A percentile compares a stretch with the other conserved stretches of the same genome.
These are phyloP conservation scores for Aureobasidium sp. DNA, from an alignment of 2,329 filamentous ascomycete genomes.

Conservation along the genomic window DNA sequence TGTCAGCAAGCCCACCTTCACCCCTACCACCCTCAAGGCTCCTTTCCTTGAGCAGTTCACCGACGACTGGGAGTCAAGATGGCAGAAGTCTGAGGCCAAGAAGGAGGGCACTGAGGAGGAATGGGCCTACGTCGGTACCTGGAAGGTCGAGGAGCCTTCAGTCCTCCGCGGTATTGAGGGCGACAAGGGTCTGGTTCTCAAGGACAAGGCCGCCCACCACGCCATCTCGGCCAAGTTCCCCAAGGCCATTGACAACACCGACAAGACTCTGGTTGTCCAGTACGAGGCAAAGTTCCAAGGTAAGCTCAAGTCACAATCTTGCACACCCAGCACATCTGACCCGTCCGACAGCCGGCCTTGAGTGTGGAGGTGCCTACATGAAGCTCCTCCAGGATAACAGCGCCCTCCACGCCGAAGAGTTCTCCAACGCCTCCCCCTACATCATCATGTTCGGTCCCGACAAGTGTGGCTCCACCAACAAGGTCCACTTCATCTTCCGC, in stretches of 20 bases:
- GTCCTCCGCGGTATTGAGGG: slow-evolving; percentile 88
- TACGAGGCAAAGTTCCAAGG: slow-evolving; percentile 99
- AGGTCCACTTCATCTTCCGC: slow-evolving; percentile 96
- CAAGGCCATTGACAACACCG: slow-evolving; percentile 94
- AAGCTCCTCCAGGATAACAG: slow-evolving; percentile 98
- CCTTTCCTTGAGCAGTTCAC: slow-evolving; percentile 98
- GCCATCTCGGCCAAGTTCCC: slow-evolving; percentile 99
- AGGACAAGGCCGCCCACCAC: slow-evolving; percentile 96
- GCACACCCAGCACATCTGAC: slow-evolving; percentile 14
- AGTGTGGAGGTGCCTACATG: slow-evolving; percentile 97
- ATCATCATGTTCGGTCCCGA: slow-evolving; percentile 99
- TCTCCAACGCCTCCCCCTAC: slow-evolving; percentile 94
- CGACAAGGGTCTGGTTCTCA: slow-evolving; percentile 94
- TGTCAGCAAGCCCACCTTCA: slow-evolving; percentile 71
- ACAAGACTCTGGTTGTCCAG: slow-evolving; percentile 92
- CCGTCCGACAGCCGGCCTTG: slow-evolving; percentile 67
- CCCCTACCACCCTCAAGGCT: slow-evolving; percentile 82
- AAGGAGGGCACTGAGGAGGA: slow-evolving; percentile 84
- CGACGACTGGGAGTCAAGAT: slow-evolving; percentile 86
- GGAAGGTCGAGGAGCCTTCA: slow-evolving; percentile 89
- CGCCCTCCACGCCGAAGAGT: slow-evolving; percentile 93
- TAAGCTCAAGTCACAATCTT: slow-evolving; percentile 41
- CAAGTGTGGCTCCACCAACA: slow-evolving; percentile 99
- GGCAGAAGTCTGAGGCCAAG: slow-evolving; percentile 94
- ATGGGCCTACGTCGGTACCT: slow-evolving; percentile 95